Percentiles rank a stretch among this genome's conserved stretches.
Conservation (phyloP, 2,329 filamentous ascomycete species). For the Thelonectria rubi region DNA sequence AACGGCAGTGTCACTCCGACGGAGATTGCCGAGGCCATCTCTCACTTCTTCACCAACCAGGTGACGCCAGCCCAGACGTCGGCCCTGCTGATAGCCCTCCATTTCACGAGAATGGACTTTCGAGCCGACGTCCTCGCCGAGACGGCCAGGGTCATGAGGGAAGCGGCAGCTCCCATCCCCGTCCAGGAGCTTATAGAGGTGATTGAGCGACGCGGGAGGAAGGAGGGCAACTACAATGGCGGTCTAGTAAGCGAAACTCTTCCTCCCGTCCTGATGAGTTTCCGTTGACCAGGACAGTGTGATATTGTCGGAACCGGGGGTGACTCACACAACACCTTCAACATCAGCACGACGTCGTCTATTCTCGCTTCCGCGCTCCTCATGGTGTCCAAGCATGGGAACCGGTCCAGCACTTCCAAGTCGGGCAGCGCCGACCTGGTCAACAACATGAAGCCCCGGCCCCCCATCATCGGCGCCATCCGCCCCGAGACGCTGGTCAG, state of each 20-base stretch:
- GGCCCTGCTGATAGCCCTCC: slow-evolving; percentile 86
- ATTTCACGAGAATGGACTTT: slow-evolving; percentile 88
- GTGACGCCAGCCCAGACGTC: slow-evolving; percentile 89
- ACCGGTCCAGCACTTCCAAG: slow-evolving; percentile 92
- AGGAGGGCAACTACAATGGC: slow-evolving; percentile 79
- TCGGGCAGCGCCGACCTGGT: slow-evolving; percentile 95
- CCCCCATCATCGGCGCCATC: slow-evolving; percentile 79
- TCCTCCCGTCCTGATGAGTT: not conserved
- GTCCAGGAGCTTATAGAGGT: slow-evolving; percentile 66
- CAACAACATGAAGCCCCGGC: slow-evolving; percentile 73
- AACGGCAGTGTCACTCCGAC: slow-evolving; percentile 69
- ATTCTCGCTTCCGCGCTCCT: slow-evolving; percentile 89
- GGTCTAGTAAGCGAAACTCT: slow-evolving; percentile 74
- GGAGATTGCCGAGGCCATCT: slow-evolving; percentile 90
- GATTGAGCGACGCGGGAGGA: slow-evolving; percentile 66
- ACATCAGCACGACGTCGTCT: slow-evolving; percentile 94
- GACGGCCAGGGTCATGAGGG: slow-evolving; percentile 85
- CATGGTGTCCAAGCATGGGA: slow-evolving; percentile 93
- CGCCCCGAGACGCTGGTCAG: slow-evolving; percentile 73
- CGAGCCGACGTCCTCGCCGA: slow-evolving; percentile 85
- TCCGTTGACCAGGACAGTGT: slow-evolving; percentile 56
- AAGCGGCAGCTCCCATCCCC: slow-evolving; percentile 78
- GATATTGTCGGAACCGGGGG: slow-evolving; percentile 98
- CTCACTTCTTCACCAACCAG: slow-evolving; percentile 89
- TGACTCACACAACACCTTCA: slow-evolving; percentile 97